A percentile compares a stretch with the other conserved stretches of the same genome.
Evolutionary conservation across 306 rosid genomes (phyloP).

Genomic region (Delonix regia): DNA sequence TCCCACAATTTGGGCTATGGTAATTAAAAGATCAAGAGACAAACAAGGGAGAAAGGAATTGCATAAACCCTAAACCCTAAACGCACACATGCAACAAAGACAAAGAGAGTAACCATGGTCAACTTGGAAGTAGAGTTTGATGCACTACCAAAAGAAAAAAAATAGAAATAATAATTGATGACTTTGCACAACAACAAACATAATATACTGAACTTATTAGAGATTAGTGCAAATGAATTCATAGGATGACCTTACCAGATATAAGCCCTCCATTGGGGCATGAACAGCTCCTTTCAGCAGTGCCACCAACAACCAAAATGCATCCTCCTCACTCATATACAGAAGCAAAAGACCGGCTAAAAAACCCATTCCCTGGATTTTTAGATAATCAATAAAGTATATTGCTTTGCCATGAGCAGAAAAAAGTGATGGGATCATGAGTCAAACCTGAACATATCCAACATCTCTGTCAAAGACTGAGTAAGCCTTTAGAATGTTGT

Average conservation of each 20-base stretch:
- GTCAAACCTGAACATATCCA: conserved; percentile 96
- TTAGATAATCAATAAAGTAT: conserved; percentile 37
- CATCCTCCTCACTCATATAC: conserved; percentile 99
- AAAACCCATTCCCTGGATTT: conserved; percentile 98
- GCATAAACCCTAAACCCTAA: too few relatives aligned
- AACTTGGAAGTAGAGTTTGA: neutral
- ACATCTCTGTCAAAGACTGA: conserved; percentile 96
- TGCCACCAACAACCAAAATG: conserved; percentile 96
- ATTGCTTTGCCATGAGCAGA: conserved; percentile 8
- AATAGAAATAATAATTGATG: neutral
- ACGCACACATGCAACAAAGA: neutral
- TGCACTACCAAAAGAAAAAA: too few relatives aligned
- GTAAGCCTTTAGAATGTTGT: conserved; percentile 94
- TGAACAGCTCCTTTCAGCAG: conserved; percentile 97
- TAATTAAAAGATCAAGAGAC: neutral
- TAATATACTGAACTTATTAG: conserved; percentile 16
- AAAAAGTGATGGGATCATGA: conserved; percentile 24
- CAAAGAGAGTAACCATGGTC: neutral
- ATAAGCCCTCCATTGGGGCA: conserved; percentile 98
- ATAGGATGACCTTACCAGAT: conserved; percentile 60
- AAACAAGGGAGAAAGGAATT: neutral
- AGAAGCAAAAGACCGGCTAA: conserved; percentile 95
- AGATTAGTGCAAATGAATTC: neutral
- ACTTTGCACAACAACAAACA: neutral
- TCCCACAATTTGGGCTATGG: neutral